phyloP scores from a whole-genome alignment of 257 asterid species.

The Solanum chiquidenum region DNA sequence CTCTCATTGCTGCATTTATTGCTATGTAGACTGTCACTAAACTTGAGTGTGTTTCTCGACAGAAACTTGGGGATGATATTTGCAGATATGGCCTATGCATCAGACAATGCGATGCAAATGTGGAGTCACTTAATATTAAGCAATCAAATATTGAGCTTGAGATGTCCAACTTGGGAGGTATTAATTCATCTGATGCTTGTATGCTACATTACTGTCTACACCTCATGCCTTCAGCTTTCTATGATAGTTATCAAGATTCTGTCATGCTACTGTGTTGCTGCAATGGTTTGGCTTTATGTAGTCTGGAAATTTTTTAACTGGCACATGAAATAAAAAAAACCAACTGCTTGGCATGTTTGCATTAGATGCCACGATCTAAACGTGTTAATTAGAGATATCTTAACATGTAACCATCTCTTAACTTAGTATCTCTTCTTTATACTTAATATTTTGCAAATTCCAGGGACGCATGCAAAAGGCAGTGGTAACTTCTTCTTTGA shows the following conservation, averaged over 20 bases:
- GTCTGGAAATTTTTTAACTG: background rate
- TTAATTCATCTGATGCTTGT: background rate
- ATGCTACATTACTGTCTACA: background rate
- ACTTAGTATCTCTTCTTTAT: background rate
- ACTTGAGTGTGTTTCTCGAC: background rate
- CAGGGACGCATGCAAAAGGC: background rate
- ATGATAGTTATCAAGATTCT: background rate
- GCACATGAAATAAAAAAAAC: background rate
- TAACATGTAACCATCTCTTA: background rate
- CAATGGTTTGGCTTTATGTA: background rate
- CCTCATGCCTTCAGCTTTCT: background rate
- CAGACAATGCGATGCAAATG: background rate
- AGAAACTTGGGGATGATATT: constrained; percentile 39
- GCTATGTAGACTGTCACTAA: background rate
- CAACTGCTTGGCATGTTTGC: background rate
- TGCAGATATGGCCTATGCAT: background rate
- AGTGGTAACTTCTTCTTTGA: background rate
- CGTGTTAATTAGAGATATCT: background rate
- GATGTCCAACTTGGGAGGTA: constrained; percentile 42
- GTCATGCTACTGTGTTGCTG: background rate
- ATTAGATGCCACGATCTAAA: background rate
- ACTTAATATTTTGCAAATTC: background rate
- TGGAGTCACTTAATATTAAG: constrained; percentile 1
- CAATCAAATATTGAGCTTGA: background rate
- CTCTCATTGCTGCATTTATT: background rate